These are phyloP conservation scores for Neurospora intermedia DNA, from an alignment of 495 filamentous ascomycete genomes.

Conservation along the genomic window DNA sequence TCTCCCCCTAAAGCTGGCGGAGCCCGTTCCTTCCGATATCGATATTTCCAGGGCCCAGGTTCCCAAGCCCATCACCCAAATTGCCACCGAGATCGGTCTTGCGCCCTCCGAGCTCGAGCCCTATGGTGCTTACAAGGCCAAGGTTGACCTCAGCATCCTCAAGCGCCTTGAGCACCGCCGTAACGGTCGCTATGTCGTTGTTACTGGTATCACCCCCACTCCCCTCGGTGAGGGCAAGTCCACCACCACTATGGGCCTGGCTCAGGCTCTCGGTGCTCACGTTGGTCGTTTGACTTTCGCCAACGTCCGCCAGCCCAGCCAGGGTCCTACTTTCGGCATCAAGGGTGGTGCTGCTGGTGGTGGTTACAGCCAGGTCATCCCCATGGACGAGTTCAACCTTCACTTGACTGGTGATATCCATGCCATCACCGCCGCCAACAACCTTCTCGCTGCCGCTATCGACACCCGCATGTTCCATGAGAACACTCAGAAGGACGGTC, in stretches of 20 bases:
- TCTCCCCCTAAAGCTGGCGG: conserved; percentile 61
- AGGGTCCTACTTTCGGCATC: conserved; percentile 97
- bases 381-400: conserved; percentile 99
- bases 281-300: conserved; percentile 81
- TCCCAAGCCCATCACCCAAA: conserved; percentile 74
- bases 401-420: conserved; percentile 97
- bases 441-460: conserved; percentile 94
- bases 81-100: conserved; percentile 85
- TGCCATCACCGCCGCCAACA: conserved; percentile 94
- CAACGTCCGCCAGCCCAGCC: conserved; percentile 93
- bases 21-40: conserved; percentile 86
- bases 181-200: conserved; percentile 82
- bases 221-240: conserved; percentile 98
- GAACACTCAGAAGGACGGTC: conserved; percentile 79
- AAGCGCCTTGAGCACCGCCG: conserved; percentile 76
- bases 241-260: conserved; percentile 92
- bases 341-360: conserved; percentile 96
- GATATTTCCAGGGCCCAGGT: conserved; percentile 80
- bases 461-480: conserved; percentile 99
- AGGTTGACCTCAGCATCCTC: conserved; percentile 72
- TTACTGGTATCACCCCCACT: conserved; percentile 92
- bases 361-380: conserved; percentile 96
- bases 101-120: conserved; percentile 78
- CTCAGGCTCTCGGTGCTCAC: conserved; percentile 88
- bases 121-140: conserved; percentile 90